These are phyloP conservation scores for Fusarium sp. DNA, from an alignment of 2,329 filamentous ascomycete species.

Conservation along the genomic window DNA sequence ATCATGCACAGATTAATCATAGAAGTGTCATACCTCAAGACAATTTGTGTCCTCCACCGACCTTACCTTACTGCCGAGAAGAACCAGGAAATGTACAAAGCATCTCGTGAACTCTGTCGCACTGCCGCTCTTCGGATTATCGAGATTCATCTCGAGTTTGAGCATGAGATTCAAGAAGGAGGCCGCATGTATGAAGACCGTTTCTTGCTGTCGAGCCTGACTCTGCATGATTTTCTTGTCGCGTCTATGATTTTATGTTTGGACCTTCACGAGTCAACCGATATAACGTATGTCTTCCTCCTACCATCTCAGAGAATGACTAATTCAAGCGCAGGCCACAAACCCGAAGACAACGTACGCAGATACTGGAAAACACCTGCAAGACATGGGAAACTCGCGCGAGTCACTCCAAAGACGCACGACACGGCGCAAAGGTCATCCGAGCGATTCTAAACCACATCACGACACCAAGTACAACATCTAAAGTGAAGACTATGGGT, in stretches of 20 bases:
- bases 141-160: conserved; percentile 58
- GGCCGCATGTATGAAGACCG: conserved; percentile 62
- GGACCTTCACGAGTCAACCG: conserved; percentile 54
- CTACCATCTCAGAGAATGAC: not conserved
- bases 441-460: conserved; percentile 54
- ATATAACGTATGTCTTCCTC: conserved; percentile 47
- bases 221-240: conserved; percentile 66
- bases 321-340: conserved; percentile 34
- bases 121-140: conserved; percentile 57
- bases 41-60: conserved; percentile 61
- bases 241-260: conserved; percentile 69
- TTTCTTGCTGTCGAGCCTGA: conserved; percentile 63
- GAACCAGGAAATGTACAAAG: conserved; percentile 49
- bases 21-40: conserved; percentile 59
- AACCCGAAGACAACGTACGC: conserved; percentile 49
- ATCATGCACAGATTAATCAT: conserved; percentile 61
- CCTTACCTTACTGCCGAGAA: conserved; percentile 55
- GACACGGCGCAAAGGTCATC: conserved; percentile 55
- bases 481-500: not conserved
- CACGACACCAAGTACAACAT: conserved; percentile 30
- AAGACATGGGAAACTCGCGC: conserved; percentile 55
- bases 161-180: conserved; percentile 56
- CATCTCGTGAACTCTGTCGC: conserved; percentile 54
- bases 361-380: conserved; percentile 52
- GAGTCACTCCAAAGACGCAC: conserved; percentile 52